Conservation (phyloP, 768 basidiomycete genomes). For the Gymnopilus junonius region DNA sequence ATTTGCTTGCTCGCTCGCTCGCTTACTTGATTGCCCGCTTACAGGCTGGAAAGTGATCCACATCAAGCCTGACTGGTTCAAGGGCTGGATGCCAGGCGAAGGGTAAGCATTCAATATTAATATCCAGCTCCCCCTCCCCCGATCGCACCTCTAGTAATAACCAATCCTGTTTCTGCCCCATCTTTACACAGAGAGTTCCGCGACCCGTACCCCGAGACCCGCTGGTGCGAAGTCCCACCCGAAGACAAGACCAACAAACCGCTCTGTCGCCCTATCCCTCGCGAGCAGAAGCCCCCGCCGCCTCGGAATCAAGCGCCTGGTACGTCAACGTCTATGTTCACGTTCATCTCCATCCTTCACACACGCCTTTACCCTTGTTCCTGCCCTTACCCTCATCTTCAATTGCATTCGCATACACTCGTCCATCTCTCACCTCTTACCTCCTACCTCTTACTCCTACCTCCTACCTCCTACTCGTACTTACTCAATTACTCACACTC, state of each 20-base stretch:
- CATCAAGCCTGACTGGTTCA: slow-evolving; percentile 47
- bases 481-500: neutral
- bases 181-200: slow-evolving; percentile 29
- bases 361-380: no score
- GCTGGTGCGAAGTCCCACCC: slow-evolving; percentile 43
- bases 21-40: neutral
- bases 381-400: no score
- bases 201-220: slow-evolving; percentile 44
- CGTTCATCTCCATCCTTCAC: no score
- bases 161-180: no score
- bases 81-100: slow-evolving; percentile 37
- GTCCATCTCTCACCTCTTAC: no score
- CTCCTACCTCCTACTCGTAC: neutral
- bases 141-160: neutral
- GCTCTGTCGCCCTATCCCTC: slow-evolving; percentile 49
- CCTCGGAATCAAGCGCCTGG: slow-evolving; percentile 29
- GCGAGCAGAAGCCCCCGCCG: slow-evolving; percentile 35
- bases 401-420: no score
- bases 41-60: slow-evolving; percentile 56
- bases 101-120: slow-evolving; percentile 26
- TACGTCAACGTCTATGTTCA: slow-evolving; percentile 14
- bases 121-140: neutral
- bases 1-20: neutral
- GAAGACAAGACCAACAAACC: slow-evolving; percentile 49
- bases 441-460: no score